Base-by-base conservation (phyloP, 306 rosid species). In the Arachis hypogaea region DNA sequence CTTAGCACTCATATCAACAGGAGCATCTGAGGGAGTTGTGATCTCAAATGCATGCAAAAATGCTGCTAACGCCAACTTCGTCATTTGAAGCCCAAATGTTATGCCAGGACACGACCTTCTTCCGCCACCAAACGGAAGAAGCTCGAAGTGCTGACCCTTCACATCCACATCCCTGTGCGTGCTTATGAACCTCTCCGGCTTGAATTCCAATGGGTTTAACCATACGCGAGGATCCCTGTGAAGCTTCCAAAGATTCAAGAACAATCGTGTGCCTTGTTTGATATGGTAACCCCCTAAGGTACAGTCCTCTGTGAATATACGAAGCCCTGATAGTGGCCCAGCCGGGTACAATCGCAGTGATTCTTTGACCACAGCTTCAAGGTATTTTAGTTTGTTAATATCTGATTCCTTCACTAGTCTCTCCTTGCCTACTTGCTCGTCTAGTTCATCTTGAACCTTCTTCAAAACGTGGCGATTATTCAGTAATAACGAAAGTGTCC, bases 31-130 rank as follows among this genome's bases (percentile, higher is more conserved):
- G 0, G 62, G 69, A 8, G 84, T 84, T 11, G 61, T 18, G 29
- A 88, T 7, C 5, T 90, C 80, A 54, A 90, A 84, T 0, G 85
- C 86, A 8, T 90, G 93, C 30, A 88, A 50, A 12, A 86, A 68
- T 55, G 76, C 14, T 11, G 88, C 93, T 6, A 86, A 9, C 1
- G 82, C 68, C 11, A 88, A 72, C 0, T 54, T 51, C 12, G 77
- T 66, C 83, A 85, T 70, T 36, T 83, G 83, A 52, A 90, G 77
- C 3, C 74, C 85, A 38, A 82, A 70, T 2, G 61, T 43, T 0
- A 74, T 49, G 6, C 88, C 91, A 7, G 93, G 91, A 28, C 93
- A 88, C 0, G 54, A 5, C 72, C 96, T 86, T 78, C 96, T 78
- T 8, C 96, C 96, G 6, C 78, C 38, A 0, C 91, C 91, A 64